These are phyloP conservation scores for Gossypium herbaceum DNA, from an alignment of 345 rosid genomes.

Conservation along the genomic window DNA sequence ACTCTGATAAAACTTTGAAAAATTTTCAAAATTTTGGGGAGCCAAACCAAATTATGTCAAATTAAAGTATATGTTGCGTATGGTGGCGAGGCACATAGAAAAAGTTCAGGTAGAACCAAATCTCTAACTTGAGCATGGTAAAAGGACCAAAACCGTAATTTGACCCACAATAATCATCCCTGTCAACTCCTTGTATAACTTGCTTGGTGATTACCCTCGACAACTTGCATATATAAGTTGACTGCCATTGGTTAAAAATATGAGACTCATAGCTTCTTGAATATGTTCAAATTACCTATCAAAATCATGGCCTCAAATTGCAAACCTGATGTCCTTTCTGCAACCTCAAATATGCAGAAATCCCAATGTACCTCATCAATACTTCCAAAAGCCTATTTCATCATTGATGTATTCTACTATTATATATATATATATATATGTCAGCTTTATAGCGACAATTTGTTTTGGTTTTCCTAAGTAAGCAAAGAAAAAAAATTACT, in stretches of 20 bases:
- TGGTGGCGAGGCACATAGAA: too few relatives aligned
- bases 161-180: neutral
- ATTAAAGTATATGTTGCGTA: too few relatives aligned
- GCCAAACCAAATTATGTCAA: too few relatives aligned
- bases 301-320: neutral
- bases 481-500: neutral
- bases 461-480: neutral
- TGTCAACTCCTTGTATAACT: neutral
- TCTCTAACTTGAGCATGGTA: too few relatives aligned
- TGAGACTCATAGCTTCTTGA: neutral
- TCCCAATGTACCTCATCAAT: conserved; percentile 1
- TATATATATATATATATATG: neutral
- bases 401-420: neutral
- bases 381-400: conserved; percentile 9
- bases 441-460: conserved; percentile 5
- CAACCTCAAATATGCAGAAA: neutral
- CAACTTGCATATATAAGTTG: neutral
- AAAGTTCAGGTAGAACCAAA: too few relatives aligned
- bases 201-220: neutral
- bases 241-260: neutral
- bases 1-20: too few relatives aligned
- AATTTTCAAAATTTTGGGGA: too few relatives aligned
- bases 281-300: neutral
- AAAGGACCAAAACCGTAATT: too few relatives aligned
- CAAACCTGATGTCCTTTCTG: neutral